phyloP scores from a whole-genome alignment of 2,329 filamentous ascomycete genomes.

The Ramularia endophylla region DNA sequence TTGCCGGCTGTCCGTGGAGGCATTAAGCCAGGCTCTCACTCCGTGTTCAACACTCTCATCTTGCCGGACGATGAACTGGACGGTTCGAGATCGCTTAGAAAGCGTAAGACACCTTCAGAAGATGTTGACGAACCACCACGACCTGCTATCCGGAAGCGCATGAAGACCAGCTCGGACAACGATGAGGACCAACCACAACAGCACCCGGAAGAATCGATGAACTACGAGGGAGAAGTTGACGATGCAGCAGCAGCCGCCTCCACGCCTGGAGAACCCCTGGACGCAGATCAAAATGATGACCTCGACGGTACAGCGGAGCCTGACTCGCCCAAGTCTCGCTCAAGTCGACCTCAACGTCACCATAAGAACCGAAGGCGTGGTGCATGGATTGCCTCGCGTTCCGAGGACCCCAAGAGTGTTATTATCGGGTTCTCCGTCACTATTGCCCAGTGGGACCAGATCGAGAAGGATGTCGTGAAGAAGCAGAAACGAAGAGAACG shows the following conservation, averaged over 20 bases:
- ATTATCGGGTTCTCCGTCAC: conserved; percentile 45
- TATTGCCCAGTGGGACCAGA: conserved; percentile 30
- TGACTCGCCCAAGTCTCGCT: conserved; percentile 26
- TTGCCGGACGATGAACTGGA: conserved; percentile 68
- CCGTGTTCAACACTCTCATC: conserved; percentile 68
- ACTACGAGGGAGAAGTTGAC: conserved; percentile 16
- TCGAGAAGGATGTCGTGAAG: conserved; percentile 43
- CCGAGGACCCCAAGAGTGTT: conserved; percentile 39
- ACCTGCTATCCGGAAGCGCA: conserved; percentile 36
- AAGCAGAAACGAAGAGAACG: conserved; percentile 45
- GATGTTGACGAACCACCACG: conserved; percentile 41
- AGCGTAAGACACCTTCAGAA: conserved; percentile 71
- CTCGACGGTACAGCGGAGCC: conserved; percentile 16
- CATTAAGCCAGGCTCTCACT: conserved; percentile 64
- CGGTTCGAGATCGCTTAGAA: conserved; percentile 68
- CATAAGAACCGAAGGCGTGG: conserved; percentile 40
- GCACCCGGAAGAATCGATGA: conserved; percentile 6
- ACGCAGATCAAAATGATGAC: conserved; percentile 21
- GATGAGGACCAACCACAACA: conserved; percentile 23
- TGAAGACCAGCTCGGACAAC: conserved; percentile 32
- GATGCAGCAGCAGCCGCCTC: conserved; percentile 16
- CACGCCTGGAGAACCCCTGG: too few relatives aligned
- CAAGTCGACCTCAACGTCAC: conserved; percentile 52
- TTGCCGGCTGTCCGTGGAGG: conserved; percentile 62
- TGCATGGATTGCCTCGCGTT: conserved; percentile 24